Percentiles rank a stretch among this genome's conserved stretches.
phyloP scores from a whole-genome alignment of 2,329 filamentous ascomycete genomes.

The Xylariomycetidae sp. region DNA sequence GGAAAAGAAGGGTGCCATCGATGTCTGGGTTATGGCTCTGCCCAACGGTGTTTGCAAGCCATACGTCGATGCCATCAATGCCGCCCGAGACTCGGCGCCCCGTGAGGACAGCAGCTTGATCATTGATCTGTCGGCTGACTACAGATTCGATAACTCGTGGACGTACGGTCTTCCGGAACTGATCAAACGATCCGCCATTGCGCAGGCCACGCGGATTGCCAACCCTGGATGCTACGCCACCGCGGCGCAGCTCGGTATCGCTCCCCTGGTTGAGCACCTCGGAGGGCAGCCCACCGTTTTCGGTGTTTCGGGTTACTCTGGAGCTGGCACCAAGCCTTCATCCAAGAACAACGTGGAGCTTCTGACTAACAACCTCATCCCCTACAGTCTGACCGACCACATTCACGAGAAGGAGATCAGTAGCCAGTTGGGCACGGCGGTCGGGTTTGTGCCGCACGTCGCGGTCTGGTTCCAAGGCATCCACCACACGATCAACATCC shows the following conservation, averaged over 20 bases:
- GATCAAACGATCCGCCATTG: slow-evolving; percentile 68
- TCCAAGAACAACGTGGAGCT: slow-evolving; percentile 87
- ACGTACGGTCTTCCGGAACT: slow-evolving; percentile 89
- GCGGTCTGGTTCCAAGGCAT: slow-evolving; percentile 98
- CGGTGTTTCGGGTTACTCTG: slow-evolving; percentile 89
- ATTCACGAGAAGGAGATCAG: slow-evolving; percentile 92
- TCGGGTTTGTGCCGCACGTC: slow-evolving; percentile 89
- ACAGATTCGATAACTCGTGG: slow-evolving; percentile 81
- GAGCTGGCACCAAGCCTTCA: slow-evolving; percentile 88
- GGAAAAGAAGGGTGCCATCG: slow-evolving; percentile 76
- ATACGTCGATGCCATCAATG: slow-evolving; percentile 66
- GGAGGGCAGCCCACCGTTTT: slow-evolving; percentile 78
- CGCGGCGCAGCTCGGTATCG: slow-evolving; percentile 81
- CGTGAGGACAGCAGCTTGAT: slow-evolving; percentile 61
- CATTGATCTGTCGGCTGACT: slow-evolving; percentile 93
- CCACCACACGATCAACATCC: slow-evolving; percentile 84
- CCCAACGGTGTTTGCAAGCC: slow-evolving; percentile 94
- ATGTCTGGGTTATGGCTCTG: slow-evolving; percentile 97
- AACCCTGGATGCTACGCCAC: slow-evolving; percentile 97
- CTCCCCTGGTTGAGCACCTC: slow-evolving; percentile 71
- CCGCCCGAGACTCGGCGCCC: slow-evolving; percentile 1
- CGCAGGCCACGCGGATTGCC: slow-evolving; percentile 72
- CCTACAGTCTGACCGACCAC: slow-evolving; percentile 88
- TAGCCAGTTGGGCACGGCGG: slow-evolving; percentile 63
- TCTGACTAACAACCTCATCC: slow-evolving; percentile 81